These are phyloP conservation scores for Leccinellum luteum DNA, from an alignment of 768 basidiomycete genomes.

Conservation along the genomic window DNA sequence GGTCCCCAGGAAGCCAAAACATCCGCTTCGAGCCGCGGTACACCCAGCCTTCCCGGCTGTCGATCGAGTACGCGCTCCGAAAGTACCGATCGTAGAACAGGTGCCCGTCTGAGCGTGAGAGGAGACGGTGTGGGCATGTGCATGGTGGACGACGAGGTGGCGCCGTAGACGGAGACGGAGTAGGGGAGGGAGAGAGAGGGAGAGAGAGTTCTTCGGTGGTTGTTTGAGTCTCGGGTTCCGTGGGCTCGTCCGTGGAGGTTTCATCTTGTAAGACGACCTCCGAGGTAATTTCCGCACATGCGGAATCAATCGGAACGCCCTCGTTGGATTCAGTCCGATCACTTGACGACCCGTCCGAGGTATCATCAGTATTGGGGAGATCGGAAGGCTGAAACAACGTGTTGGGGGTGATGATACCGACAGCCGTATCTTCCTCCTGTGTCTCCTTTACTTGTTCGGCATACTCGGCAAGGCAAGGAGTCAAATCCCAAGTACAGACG, in stretches of 20 bases:
- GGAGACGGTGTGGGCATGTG: constrained; percentile 8
- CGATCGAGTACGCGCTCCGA: constrained; percentile 13
- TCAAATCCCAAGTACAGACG: constrained; percentile 16
- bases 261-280: neutral
- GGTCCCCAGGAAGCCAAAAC: constrained; percentile 17
- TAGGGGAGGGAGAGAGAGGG: neutral
- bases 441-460: neutral
- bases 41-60: constrained; percentile 15
- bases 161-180: neutral
- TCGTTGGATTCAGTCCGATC: neutral
- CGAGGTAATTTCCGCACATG: neutral
- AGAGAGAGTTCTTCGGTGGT: neutral
- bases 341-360: neutral
- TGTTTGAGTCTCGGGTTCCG: neutral
- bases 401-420: too few relatives aligned
- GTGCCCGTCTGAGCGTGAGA: constrained; percentile 10
- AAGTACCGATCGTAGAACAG: constrained; percentile 14
- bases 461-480: constrained; percentile 9
- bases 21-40: constrained; percentile 11
- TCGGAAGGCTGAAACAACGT: neutral
- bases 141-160: neutral
- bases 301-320: neutral
- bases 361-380: neutral
- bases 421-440: neutral
- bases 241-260: neutral